Base-by-base conservation (phyloP, 2,329 filamentous ascomycete genomes). In the Colletotrichum plurivorum region DNA sequence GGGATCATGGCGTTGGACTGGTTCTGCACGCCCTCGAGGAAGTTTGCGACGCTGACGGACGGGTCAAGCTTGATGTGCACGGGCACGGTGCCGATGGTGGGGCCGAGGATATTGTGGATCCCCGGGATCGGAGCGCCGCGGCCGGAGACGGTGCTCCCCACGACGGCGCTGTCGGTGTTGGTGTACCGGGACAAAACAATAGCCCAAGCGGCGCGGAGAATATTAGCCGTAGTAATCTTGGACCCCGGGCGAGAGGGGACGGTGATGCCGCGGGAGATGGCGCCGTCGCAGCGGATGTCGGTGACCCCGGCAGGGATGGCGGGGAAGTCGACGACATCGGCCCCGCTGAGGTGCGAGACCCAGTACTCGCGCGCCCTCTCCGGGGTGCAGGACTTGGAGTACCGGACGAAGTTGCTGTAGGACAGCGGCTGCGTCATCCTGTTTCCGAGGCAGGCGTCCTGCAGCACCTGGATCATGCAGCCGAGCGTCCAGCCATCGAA, bases 151-250 rank as follows among this genome's bases (percentile, higher is more conserved):
- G 82, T 84, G 62, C 79, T 78, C 0, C 83, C 84, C 3, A 77
- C 78, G 1, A 74, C 46, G 1, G 77, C 57, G n/a, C 74, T 73
- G 8, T 71, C 55, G 5, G 6, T 27, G 2, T 64, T 85, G 2
- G 81, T 74, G 70, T 90, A 89, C 8, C 79, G 78, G 18, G 82
- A 77, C 3, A 89, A 73, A 1, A 91, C 73, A 58, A 85, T 83
- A 9, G 84, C 82, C 73, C 86, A 83, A 0, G 88, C 87, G 39
- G 85, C 83, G 0, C 71, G 67, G 10, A 76, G 36, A 5, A 74
- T 1, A 0, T 63, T 74, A 0, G 74, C 60, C 2, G 61, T 52
- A 0, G 71, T 74, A 5, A 63, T 61, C n/a, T 48, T 49, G 41
- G 22, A 48, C 12, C 55, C 55, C 4, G 13, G 20, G 15, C 25